Conservation (phyloP, 2,329 filamentous ascomycete genomes). For the Chalaropsis ovoidea region DNA sequence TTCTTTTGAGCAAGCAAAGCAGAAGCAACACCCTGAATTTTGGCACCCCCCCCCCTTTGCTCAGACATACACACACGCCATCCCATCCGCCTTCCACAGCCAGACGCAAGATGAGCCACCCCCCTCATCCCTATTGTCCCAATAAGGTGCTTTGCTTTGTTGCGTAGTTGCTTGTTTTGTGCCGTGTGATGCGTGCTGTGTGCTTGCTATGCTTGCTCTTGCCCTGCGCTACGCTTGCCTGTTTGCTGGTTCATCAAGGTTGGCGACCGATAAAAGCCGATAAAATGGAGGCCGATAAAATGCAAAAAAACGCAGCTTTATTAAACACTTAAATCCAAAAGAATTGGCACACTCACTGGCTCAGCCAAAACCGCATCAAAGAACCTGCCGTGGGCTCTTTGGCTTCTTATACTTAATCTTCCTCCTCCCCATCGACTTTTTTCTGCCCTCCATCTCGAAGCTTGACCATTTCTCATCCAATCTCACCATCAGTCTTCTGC, state of each 20-base stretch:
- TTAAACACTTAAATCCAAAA: conserved; percentile 1
- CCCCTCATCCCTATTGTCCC: not conserved
- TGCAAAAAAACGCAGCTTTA: not conserved
- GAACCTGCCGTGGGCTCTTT: not conserved
- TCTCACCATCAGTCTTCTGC: conserved; percentile 3
- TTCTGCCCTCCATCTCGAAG: not conserved
- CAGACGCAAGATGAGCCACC: not conserved
- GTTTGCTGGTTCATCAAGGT: not conserved
- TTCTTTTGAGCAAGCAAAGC: too few species aligned
- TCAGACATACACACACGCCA: not conserved
- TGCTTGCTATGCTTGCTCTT: not conserved
- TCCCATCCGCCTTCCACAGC: not conserved
- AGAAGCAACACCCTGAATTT: too few species aligned
- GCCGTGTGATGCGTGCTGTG: not conserved
- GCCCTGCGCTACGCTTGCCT: not conserved
- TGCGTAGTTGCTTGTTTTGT: not conserved
- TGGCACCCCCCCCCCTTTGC: too few species aligned
- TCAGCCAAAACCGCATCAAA: conserved; percentile 6
- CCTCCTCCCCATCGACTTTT: conserved; percentile 2
- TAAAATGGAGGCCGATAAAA: not conserved
- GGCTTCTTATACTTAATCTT: conserved; percentile 7
- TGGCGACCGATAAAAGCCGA: not conserved
- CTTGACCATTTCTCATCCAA: conserved; percentile 5
- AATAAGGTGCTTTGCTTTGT: not conserved
- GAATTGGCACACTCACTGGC: not conserved